Evolutionary conservation across 106 monocot species (phyloP).

Genomic region (Acanthochlamys bracteata): DNA sequence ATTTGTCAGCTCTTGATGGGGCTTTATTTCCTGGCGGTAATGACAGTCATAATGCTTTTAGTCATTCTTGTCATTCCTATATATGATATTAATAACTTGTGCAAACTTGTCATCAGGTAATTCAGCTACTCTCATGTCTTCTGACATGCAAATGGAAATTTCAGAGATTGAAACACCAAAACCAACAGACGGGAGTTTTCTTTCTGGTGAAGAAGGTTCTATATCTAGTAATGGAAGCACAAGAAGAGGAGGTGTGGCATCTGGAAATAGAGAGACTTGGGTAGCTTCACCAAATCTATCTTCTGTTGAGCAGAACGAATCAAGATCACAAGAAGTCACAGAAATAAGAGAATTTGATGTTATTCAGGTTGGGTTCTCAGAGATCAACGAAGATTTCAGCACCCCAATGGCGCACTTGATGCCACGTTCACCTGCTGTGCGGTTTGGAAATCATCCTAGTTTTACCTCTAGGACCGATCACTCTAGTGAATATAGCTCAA

Average conservation of each 20-base stretch:
- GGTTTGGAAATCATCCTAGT: conserved; percentile 3
- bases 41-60: neutral
- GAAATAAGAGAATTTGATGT: conserved; percentile 28
- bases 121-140: conserved; percentile 19
- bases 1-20: conserved; percentile 19
- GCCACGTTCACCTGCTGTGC: conserved; percentile 5
- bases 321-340: conserved; percentile 22
- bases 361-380: conserved; percentile 16
- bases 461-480: conserved; percentile 1
- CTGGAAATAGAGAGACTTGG: conserved; percentile 13
- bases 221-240: neutral
- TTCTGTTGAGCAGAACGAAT: conserved; percentile 30
- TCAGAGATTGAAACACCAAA: conserved; percentile 11
- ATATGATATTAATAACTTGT: no score
- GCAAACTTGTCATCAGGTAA: no score
- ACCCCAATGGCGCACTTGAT: neutral
- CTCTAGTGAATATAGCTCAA: neutral
- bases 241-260: conserved; percentile 9
- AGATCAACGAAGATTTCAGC: conserved; percentile 7
- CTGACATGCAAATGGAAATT: conserved; percentile 13
- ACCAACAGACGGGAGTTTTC: conserved; percentile 2
- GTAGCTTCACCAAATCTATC: conserved; percentile 29
- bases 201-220: neutral
- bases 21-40: conserved; percentile 20
- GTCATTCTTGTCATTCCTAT: neutral